Base-by-base conservation (phyloP, 495 filamentous ascomycete species). In the Podospora pseudopauciseta region DNA sequence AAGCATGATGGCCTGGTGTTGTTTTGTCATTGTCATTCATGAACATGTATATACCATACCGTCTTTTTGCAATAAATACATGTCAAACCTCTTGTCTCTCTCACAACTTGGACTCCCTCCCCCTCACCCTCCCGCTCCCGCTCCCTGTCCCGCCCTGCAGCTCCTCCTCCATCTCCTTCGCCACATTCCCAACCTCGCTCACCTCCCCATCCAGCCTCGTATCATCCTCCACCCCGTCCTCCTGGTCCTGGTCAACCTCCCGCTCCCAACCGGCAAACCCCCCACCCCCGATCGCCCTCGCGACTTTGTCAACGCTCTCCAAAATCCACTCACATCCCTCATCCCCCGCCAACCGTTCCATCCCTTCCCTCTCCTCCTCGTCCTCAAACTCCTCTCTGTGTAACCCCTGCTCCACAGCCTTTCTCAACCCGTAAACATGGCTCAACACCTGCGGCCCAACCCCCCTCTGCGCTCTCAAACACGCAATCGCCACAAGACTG, bases 361-460 rank as follows among this genome's bases (percentile, higher is more conserved):
- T 55, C 28, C 63, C 76, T 28, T 71, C 67, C 13, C 34, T 69
- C 65, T 75, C 76, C 34, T 32, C 71, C 16, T 60, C 70, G n/a
- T 28, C 66, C 34, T 62, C 72, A 28, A 78, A 85, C 69, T 86
- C 81, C 20, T 63, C 61, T 27, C 26, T 81, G 78, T 82, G 86
- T 26, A 75, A 82, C 6, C 87, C 89, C 81, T 91, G 87, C 68
- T 91, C 88, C 26, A 88, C 80, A 16, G 85, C 89, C 81, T 93
- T 93, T 57, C 89, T 74, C 74, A 92, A 70, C 4, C 90, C 91
- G 80, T 90, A 92, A 0, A 93, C 80, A 79, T 94, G 91, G 67
- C 86, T 89, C 6, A 87, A 77, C 6, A 94, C 90, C 81, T 94
- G 91, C 26, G 91, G 91, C 2, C 87, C 91, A 3, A 93, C 91